Percentiles rank a stretch among this genome's conserved stretches.
phyloP scores from a whole-genome alignment of 148 eudicot species.

The Limonium bicolor region DNA sequence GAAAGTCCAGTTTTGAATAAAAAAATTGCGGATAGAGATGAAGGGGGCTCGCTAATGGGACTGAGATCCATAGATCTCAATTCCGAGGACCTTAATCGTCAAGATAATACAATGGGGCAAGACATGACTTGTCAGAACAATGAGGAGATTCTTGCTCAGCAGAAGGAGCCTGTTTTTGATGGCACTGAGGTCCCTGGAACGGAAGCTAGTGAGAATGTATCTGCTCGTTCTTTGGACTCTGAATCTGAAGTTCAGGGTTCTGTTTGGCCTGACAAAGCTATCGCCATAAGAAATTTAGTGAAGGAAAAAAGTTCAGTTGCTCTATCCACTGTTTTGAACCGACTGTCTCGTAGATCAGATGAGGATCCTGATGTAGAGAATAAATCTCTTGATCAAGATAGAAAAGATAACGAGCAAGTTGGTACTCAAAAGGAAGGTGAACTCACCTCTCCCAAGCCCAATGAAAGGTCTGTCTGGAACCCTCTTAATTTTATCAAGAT shows the following conservation, averaged over 20 bases:
- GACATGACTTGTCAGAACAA: too few species aligned
- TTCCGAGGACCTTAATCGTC: too few species aligned
- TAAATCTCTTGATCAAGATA: slow-evolving; percentile 13
- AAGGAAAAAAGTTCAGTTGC: slow-evolving; percentile 23
- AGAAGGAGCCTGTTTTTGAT: slow-evolving; percentile 31
- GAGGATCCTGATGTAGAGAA: slow-evolving; percentile 16
- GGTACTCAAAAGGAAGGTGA: slow-evolving; percentile 9
- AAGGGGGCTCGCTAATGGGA: too few species aligned
- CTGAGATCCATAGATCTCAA: too few species aligned
- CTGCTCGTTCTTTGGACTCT: slow-evolving; percentile 11
- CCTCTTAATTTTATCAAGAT: slow-evolving; percentile 21
- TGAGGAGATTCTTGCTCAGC: slow-evolving; percentile 7
- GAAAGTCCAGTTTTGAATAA: too few species aligned
- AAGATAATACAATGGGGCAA: too few species aligned
- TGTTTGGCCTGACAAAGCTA: slow-evolving; percentile 30
- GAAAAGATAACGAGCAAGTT: not conserved
- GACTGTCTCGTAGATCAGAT: slow-evolving; percentile 29
- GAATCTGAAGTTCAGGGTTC: slow-evolving; percentile 9
- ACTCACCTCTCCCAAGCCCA: slow-evolving; percentile 10
- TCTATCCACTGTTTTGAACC: slow-evolving; percentile 26
- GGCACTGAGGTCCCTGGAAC: slow-evolving; percentile 30
- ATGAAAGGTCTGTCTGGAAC: slow-evolving; percentile 21
- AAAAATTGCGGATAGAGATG: too few species aligned
- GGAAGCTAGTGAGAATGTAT: slow-evolving; percentile 19
- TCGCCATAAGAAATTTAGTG: slow-evolving; percentile 17